A percentile compares a stretch with the other conserved stretches of the same genome.
phyloP scores from a whole-genome alignment of 192 early-diverging fungal genomes.

The Coemansia sp. region DNA sequence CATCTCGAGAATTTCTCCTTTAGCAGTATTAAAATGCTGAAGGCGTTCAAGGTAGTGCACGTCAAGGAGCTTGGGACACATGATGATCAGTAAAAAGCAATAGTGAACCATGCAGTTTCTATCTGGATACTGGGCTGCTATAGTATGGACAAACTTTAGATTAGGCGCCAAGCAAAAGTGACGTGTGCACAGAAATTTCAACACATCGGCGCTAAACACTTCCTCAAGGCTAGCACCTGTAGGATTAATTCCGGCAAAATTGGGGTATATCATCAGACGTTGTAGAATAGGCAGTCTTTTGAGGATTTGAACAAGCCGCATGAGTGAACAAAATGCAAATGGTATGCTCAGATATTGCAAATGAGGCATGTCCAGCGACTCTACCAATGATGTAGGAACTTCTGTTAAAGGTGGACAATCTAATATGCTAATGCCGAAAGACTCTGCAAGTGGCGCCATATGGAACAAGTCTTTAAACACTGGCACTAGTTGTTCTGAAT shows the following conservation, averaged over 20 bases:
- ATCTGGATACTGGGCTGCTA: no score
- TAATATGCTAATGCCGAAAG: neutral
- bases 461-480: neutral
- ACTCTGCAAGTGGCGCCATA: neutral
- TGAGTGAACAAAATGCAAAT: neutral
- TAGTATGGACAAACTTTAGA: neutral
- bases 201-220: neutral
- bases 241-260: neutral
- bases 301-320: neutral
- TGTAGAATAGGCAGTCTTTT: neutral
- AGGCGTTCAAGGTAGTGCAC: no score
- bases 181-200: neutral
- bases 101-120: no score
- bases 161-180: neutral
- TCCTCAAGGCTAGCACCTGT: neutral
- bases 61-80: no score
- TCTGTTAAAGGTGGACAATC: neutral
- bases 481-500: neutral
- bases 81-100: no score
- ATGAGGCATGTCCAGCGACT: neutral
- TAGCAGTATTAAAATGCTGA: no score
- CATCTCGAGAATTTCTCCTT: no score
- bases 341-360: neutral
- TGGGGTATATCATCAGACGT: neutral
- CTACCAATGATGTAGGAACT: neutral